Base-by-base conservation (phyloP, 1,139 yeast genomes). In the Debaryomycetaceae sp. region DNA sequence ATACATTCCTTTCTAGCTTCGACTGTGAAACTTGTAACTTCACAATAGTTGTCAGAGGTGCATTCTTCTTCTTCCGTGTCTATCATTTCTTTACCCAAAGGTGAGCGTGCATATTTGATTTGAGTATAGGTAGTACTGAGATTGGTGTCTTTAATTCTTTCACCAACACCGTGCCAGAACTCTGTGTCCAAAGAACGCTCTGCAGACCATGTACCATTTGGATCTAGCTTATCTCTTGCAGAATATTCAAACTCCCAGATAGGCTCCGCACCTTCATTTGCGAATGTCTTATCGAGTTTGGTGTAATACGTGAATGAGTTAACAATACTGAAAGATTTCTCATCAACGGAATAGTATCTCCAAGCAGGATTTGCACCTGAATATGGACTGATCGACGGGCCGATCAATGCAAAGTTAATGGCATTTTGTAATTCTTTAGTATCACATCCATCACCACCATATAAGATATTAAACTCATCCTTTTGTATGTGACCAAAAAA, bases 401-500 rank as follows among this genome's bases (percentile, higher is more conserved):
- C 70, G 40, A 83, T 73, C 84, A 84, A 83, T 0, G 86, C 82
- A 64, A 77, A 67, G 51, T 74, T 73, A 24, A 81, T 50, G 3
- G 77, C 78, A 35, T 70, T 70, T 3, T 64, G 70, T 19, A 65
- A 65, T 11, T 68, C 64, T 40, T 65, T 63, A 19, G 67, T 53
- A 30, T 30, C 31, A n/a, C 31, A 13, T 24, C 65, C 50, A 41
- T 22, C 62, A 18, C 71, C 58, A 5, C 72, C 67, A 51, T 81
- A 81, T 38, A 79, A 59, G 7, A 83, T 66, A 38, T 76, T 73
- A 63, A 81, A 82, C 58, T 82, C 84, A 58, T 83, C 91, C 49
- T 68, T 65, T 53, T 83, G 91, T 7, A 87, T 83, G 54, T 83
- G 89, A 17, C 88, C 91, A 55, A 74, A 81, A 63, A 83, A 83